Conservation (phyloP, 805 yeast species). For the Ogataea paradorogensis region DNA sequence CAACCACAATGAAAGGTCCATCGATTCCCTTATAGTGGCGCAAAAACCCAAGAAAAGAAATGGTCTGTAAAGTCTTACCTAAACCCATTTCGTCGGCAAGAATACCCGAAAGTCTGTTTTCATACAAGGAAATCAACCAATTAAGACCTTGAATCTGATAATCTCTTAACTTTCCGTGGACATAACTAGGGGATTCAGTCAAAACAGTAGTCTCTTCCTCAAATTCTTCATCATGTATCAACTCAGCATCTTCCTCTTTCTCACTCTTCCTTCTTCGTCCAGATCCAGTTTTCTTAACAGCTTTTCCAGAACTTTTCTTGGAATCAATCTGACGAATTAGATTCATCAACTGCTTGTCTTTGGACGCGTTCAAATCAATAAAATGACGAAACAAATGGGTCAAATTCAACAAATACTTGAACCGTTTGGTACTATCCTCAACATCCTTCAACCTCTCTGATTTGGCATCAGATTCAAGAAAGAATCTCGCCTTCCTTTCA, state of each 20-base stretch:
- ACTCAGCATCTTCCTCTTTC: conserved; percentile 93
- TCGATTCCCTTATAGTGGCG: conserved; percentile 73
- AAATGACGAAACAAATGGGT: conserved; percentile 88
- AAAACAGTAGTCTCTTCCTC: conserved; percentile 66
- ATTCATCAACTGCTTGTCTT: conserved; percentile 68
- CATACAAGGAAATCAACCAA: conserved; percentile 88
- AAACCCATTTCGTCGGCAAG: conserved; percentile 98
- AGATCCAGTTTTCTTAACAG: conserved; percentile 18
- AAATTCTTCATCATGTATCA: conserved; percentile 75
- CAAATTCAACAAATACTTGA: conserved; percentile 73
- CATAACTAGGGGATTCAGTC: conserved; percentile 79
- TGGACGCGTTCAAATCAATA: conserved; percentile 75
- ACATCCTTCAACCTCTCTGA: conserved; percentile 51
- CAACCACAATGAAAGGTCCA: conserved; percentile 90
- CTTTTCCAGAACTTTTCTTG: conserved; percentile 38
- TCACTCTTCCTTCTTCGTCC: conserved; percentile 81
- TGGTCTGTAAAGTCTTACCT: conserved; percentile 94
- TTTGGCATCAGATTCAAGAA: conserved; percentile 54
- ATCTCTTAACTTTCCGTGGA: conserved; percentile 78
- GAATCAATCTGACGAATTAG: conserved; percentile 55
- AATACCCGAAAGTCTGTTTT: conserved; percentile 86
- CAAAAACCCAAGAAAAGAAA: conserved; percentile 84
- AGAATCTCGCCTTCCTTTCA: conserved; percentile 45
- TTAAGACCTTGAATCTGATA: conserved; percentile 94
- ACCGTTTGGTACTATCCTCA: conserved; percentile 73